Evolutionary conservation across 805 yeast species (phyloP).

Genomic region (Candida mattraensis): DNA sequence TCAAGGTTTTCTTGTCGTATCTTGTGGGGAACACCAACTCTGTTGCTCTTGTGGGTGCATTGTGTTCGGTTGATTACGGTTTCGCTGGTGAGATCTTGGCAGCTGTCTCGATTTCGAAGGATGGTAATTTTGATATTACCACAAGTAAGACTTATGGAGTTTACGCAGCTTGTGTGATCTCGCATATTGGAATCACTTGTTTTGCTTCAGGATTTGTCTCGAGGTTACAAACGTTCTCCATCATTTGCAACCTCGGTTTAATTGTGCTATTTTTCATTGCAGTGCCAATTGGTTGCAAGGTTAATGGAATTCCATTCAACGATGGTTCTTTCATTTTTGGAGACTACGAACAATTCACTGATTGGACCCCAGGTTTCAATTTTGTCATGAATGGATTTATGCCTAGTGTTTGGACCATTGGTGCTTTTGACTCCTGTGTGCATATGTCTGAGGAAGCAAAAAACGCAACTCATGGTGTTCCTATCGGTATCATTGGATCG

Average conservation of each 20-base stretch:
- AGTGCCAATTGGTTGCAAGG: slow-evolving; percentile 43
- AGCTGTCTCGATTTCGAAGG: slow-evolving; percentile 40
- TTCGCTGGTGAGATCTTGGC: slow-evolving; percentile 44
- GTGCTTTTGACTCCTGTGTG: slow-evolving; percentile 50
- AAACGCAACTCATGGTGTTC: slow-evolving; percentile 42
- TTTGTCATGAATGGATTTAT: slow-evolving; percentile 41
- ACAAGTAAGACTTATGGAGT: slow-evolving; percentile 42
- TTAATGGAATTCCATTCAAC: slow-evolving; percentile 28
- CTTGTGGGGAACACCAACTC: slow-evolving; percentile 45
- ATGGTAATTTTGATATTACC: slow-evolving; percentile 41
- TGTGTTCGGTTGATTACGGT: slow-evolving; percentile 45
- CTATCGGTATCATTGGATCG: slow-evolving; percentile 49
- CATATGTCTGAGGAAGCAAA: slow-evolving; percentile 51
- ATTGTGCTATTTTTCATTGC: slow-evolving; percentile 44
- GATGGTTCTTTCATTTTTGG: slow-evolving; percentile 39
- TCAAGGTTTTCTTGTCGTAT: slow-evolving; percentile 40
- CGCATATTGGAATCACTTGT: slow-evolving; percentile 40
- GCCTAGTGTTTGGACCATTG: slow-evolving; percentile 54
- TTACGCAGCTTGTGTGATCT: slow-evolving; percentile 41
- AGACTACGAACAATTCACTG: slow-evolving; percentile 33
- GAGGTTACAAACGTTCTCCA: slow-evolving; percentile 41
- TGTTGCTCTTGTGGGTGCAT: slow-evolving; percentile 43
- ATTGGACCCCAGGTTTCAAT: slow-evolving; percentile 41
- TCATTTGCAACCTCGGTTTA: slow-evolving; percentile 37
- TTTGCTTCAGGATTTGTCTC: slow-evolving; percentile 41